A percentile compares a stretch with the other conserved stretches of the same genome.
These are phyloP conservation scores for Passiflora organensis DNA, from an alignment of 345 rosid species.

Conservation along the genomic window DNA sequence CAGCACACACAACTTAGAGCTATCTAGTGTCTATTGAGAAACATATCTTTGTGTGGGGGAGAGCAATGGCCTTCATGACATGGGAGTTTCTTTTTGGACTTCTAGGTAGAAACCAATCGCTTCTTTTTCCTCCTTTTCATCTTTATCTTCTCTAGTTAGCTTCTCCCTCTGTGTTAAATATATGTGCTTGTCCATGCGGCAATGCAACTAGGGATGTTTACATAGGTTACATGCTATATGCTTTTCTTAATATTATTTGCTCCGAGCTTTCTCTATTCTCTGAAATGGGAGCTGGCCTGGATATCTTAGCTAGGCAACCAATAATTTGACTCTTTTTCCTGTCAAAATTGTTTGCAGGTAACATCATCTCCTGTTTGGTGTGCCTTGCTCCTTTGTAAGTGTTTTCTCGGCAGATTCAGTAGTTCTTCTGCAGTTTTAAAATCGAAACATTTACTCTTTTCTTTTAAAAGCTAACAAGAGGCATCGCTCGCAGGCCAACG, in stretches of 20 bases:
- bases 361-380: conserved; percentile 23
- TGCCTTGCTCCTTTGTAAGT: conserved; percentile 27
- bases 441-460: too few relatives aligned
- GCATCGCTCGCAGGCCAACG: conserved; percentile 28
- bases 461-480: too few relatives aligned
- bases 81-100: conserved; percentile 21
- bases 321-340: not conserved
- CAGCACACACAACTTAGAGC: not conserved
- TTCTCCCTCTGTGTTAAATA: too few relatives aligned
- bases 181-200: too few relatives aligned
- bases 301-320: too few relatives aligned
- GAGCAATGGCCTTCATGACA: conserved; percentile 12
- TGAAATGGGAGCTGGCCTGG: too few relatives aligned
- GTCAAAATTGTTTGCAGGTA: conserved; percentile 6
- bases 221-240: too few relatives aligned
- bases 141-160: not conserved
- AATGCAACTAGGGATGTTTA: too few relatives aligned
- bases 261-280: too few relatives aligned
- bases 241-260: too few relatives aligned
- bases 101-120: conserved; percentile 14
- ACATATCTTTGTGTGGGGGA: not conserved
- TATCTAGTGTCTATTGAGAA: not conserved
- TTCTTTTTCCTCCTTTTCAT: not conserved
- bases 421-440: too few relatives aligned
- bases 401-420: not conserved